Base-by-base conservation (phyloP, 306 rosid species). In the Dalbergia cultrata region DNA sequence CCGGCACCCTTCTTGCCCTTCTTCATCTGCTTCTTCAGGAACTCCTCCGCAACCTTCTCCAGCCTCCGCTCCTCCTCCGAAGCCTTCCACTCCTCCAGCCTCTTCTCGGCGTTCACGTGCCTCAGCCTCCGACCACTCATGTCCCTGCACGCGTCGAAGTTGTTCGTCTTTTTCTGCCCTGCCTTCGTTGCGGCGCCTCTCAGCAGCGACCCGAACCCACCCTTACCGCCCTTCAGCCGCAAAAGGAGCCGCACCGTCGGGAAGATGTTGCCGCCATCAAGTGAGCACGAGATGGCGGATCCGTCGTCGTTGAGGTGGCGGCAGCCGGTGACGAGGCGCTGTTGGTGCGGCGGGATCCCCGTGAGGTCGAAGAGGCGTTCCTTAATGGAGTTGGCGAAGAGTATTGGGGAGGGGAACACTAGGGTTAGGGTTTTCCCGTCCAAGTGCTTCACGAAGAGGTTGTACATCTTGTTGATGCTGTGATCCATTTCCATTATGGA, bases 41-140 rank as follows among this genome's bases (percentile, higher is more conserved):
- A 96, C 62, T 88, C 95, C 37, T 96, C 97, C 0, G 98, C 99
- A 13, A 83, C 78, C 87, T 87, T 92, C 88, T 90, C 98, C 52
- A 93, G 80, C 78, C 18, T 82, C 85, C 99, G 86, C 85, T 89
- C 94, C 74, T 82, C 91, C 85, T 92, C 98, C 73, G 62, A 89
- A 0, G 88, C 98, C 88, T 81, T 88, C 99, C 99, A 96, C 75
- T 96, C 99, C 76, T 96, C 97, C 74, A 96, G 70, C 70, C 85
- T 87, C 91, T 90, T 93, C 95, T 96, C 99, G 0, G 98, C 98
- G 71, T 96, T 96, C 41, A 96, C 99, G 71, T 96, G 99, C 62
- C 99, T 83, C 86, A 96, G 82, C 86, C 99, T 84, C 54, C 98
- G 83, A 1, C 99, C 99, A 19, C 99, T 96, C 99, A 96, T 96